Evolutionary conservation across 2,329 filamentous ascomycete genomes (phyloP).

Genomic region (Westerdykella aurantiaca): DNA sequence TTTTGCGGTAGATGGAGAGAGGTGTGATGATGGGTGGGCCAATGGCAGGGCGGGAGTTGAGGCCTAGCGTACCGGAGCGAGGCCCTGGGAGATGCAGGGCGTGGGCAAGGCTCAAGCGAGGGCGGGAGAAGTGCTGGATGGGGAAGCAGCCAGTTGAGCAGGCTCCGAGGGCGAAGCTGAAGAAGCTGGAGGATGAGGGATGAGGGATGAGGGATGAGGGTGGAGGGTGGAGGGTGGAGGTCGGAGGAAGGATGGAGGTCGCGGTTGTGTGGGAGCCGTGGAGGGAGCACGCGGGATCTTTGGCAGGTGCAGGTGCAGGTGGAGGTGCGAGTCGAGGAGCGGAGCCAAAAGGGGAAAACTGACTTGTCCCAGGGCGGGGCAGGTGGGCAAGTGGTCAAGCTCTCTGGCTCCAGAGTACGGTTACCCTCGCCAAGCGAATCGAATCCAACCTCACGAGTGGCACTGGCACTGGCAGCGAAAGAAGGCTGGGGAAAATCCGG

Average conservation of each 20-base stretch:
- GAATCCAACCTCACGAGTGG: slow-evolving; percentile 13
- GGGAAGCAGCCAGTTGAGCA: background rate
- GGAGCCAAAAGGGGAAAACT: no score
- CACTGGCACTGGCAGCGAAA: slow-evolving; percentile 7
- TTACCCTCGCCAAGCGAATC: background rate
- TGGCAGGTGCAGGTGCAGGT: slow-evolving; percentile 4
- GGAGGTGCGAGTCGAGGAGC: slow-evolving; percentile 3
- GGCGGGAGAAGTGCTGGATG: background rate
- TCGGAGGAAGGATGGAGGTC: slow-evolving; percentile 4
- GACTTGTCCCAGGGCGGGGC: no score
- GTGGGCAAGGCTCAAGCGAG: slow-evolving; percentile 1
- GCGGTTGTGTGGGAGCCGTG: no score
- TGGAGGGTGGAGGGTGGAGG: slow-evolving; percentile 1
- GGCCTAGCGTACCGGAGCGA: background rate
- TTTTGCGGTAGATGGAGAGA: slow-evolving; percentile 8
- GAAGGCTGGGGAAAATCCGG: slow-evolving; percentile 3
- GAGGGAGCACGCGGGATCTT: no score
- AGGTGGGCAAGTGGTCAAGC: no score
- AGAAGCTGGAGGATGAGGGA: background rate
- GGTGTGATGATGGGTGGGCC: slow-evolving; percentile 6
- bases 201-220: slow-evolving; percentile 2
- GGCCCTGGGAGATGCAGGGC: no score
- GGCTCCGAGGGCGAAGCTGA: background rate
- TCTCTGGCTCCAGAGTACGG: no score
- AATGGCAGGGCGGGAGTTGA: slow-evolving; percentile 4